A percentile compares a stretch with the other conserved stretches of the same genome.
These are phyloP conservation scores for Solanum paucissectum DNA, from an alignment of 257 asterid species.

Conservation along the genomic window DNA sequence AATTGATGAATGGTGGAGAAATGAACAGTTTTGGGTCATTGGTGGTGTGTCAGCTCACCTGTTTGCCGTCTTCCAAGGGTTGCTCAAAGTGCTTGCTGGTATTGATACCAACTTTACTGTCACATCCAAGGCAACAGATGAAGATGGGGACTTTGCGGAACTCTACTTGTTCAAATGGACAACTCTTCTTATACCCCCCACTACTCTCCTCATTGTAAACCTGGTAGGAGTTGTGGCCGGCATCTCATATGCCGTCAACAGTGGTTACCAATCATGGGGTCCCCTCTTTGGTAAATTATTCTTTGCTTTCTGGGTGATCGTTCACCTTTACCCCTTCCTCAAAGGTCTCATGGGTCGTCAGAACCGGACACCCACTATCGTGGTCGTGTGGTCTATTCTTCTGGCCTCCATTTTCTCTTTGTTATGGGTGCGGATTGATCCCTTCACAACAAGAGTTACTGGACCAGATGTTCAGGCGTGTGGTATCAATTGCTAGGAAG, in stretches of 20 bases:
- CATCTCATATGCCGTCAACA: constrained; percentile 82
- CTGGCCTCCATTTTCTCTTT: constrained; percentile 89
- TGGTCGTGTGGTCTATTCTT: constrained; percentile 92
- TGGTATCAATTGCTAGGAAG: constrained; percentile 69
- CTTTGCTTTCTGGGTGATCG: constrained; percentile 95
- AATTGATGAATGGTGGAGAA: constrained; percentile 99
- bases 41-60: constrained; percentile 94
- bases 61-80: constrained; percentile 88
- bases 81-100: constrained; percentile 96
- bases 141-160: constrained; percentile 84
- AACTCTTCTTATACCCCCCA: constrained; percentile 83
- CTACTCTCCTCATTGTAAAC: constrained; percentile 82
- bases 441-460: constrained; percentile 78
- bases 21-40: constrained; percentile 97
- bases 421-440: constrained; percentile 86
- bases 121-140: constrained; percentile 89
- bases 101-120: constrained; percentile 95
- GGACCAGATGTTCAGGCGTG: constrained; percentile 73
- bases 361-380: constrained; percentile 87
- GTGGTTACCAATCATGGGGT: constrained; percentile 98
- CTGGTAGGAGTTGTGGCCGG: constrained; percentile 91
- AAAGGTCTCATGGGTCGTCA: constrained; percentile 97
- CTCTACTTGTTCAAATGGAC: constrained; percentile 99
- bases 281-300: constrained; percentile 86
- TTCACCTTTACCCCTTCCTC: constrained; percentile 88